These are phyloP conservation scores for Fusarium metavorans DNA, from an alignment of 2,329 filamentous ascomycete species.

Conservation along the genomic window DNA sequence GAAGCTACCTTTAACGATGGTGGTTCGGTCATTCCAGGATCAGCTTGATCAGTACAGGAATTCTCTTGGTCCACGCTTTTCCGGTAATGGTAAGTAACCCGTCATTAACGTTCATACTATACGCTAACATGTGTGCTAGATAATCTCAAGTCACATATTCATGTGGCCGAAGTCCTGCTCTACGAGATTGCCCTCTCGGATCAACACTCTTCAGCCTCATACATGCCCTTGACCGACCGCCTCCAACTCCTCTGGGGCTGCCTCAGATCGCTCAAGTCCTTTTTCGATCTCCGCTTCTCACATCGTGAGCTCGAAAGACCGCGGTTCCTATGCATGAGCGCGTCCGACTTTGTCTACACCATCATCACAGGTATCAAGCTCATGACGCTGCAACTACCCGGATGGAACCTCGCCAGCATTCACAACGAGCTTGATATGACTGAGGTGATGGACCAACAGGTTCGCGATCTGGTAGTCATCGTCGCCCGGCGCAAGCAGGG, in stretches of 20 bases:
- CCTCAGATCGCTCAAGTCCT: constrained; percentile 54
- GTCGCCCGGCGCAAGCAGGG: constrained; percentile 47
- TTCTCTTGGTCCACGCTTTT: constrained; percentile 51
- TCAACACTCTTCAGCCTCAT: constrained; percentile 44
- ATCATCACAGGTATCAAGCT: constrained; percentile 61
- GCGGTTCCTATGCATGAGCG: constrained; percentile 56
- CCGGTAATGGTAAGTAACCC: constrained; percentile 48
- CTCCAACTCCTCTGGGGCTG: constrained; percentile 61
- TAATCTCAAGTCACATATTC: constrained; percentile 55
- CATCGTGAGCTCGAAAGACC: constrained; percentile 50
- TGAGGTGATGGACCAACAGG: constrained; percentile 44
- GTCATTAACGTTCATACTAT: not conserved
- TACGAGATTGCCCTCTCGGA: constrained; percentile 61
- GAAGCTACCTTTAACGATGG: constrained; percentile 55
- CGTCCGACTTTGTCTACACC: constrained; percentile 61
- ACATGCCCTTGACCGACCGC: constrained; percentile 53
- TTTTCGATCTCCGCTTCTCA: constrained; percentile 54
- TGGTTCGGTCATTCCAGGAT: constrained; percentile 59
- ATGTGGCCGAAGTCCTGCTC: constrained; percentile 60
- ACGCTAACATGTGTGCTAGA: constrained; percentile 44
- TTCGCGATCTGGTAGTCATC: constrained; percentile 46
- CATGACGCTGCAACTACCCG: constrained; percentile 58
- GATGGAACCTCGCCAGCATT: constrained; percentile 58
- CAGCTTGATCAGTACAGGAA: constrained; percentile 56
- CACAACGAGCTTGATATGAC: constrained; percentile 50